Base-by-base conservation (phyloP, 306 rosid species). In the Quercus berberidifolia region DNA sequence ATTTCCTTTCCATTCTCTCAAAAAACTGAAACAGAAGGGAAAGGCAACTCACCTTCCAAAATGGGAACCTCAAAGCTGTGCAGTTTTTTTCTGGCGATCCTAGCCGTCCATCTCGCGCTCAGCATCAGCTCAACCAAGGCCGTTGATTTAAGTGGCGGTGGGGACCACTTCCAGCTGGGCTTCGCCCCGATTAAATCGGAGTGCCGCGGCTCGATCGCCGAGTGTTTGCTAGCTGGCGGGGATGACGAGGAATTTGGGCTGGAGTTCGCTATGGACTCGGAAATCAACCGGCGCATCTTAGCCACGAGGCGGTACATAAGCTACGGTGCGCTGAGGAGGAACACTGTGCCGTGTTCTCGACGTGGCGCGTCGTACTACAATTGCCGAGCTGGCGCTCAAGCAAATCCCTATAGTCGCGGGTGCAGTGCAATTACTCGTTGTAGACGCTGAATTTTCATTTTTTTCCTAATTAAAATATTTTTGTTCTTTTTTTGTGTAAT, bases 351-450 rank as follows among this genome's bases (percentile, higher is more conserved):
- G 17, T 94, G 97, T 85, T 94, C 97, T 0, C 76, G 93, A 14
- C 97, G 97, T 10, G 99, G 99, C 77, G 97, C 97, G 78, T 94
- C 99, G 23, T 94, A 94, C 79, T 94, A 92, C 87, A 94, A 94
- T 77, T 94, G 99, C 89, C 87, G 92, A 30, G 84, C 89, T 4
- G 99, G 99, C 3, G 97, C 90, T 77, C 97, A 84, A 91, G 97
- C 99, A 5, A 94, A 94, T 62, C 99, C 99, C 23, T 94, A 94
- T 87, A 31, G 64, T 1, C 99, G 97, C 26, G 97, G 99, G 31
- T 94, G 99, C 85, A 88, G 88, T 51, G 80, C 86, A 33, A 92
- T 94, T 80, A 84, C 99, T 77, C 90, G 97, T 73, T 94, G 99
- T 88, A 88, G 98, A 80, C 82, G 87, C 84, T 92, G 86, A 87